A percentile compares a stretch with the other conserved stretches of the same genome.
Evolutionary conservation across 495 filamentous ascomycete genomes (phyloP).

Genomic region (Penicillium ucsense): DNA sequence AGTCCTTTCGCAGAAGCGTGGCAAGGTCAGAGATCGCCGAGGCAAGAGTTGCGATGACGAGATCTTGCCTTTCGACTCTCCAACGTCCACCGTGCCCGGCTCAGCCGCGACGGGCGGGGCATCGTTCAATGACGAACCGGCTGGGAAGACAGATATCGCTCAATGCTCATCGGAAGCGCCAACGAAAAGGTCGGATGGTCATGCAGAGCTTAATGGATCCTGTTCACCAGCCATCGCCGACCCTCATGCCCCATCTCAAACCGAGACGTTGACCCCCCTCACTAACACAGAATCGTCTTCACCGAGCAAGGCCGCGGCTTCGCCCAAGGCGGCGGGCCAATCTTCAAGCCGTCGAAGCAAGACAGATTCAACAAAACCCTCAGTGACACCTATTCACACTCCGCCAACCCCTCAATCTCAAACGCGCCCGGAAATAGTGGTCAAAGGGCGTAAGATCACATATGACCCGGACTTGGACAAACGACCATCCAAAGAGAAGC

Average conservation of each 20-base stretch:
- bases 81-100: constrained; percentile 3
- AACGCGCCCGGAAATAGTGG: constrained; percentile 50
- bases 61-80: background rate
- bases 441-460: constrained; percentile 58
- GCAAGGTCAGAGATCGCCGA: constrained; percentile 32
- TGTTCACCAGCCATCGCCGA: constrained; percentile 19
- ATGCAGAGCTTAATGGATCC: constrained; percentile 32
- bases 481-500: constrained; percentile 51
- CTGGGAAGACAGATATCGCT: constrained; percentile 2
- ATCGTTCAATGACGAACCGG: constrained; percentile 2
- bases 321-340: constrained; percentile 31
- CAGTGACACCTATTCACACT: constrained; percentile 41
- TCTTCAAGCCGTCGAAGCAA: constrained; percentile 5
- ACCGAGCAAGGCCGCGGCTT: constrained; percentile 46
- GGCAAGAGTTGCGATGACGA: constrained; percentile 16
- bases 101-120: constrained; percentile 9
- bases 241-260: constrained; percentile 33
- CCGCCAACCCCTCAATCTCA: constrained; percentile 44
- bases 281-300: constrained; percentile 72
- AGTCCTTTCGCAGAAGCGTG: constrained; percentile 47
- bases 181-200: constrained; percentile 30
- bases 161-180: constrained; percentile 41
- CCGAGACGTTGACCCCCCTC: constrained; percentile 62
- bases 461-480: constrained; percentile 69
- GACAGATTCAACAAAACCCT: constrained; percentile 16